Base-by-base conservation (phyloP, 768 basidiomycete species). In the Arthromyces matolae region DNA sequence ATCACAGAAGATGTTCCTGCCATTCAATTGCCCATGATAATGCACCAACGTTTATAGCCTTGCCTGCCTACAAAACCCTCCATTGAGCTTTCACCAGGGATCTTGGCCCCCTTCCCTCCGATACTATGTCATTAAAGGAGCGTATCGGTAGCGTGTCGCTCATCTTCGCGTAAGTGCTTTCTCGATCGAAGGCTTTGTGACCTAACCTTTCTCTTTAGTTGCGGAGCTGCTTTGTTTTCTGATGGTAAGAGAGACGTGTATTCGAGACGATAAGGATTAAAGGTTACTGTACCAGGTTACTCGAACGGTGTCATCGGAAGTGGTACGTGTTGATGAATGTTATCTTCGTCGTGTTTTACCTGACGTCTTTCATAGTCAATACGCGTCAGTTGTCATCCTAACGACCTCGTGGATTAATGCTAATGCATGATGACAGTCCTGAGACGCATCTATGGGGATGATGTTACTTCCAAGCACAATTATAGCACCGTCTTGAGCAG, bases 221-320 rank as follows among this genome's bases (percentile, higher is more conserved):
- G 89, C 61, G 89, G 89, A 57, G 91, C 89, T 4, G 89, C 89
- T 34, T 71, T 91, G 33, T 90, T 91, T 68, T 89, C 89, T 18
- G 89, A 91, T 62, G 89, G 88, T 85, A 64, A 16, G 45, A 13
- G 13, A 37, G 16, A n/a, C n/a, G 19, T 29, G 8, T 2, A 6
- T 22, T 38, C 4, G 7, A n/a, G n/a, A 8, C 20, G 7, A 23
- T 18, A 12, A 28, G 4, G 19, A 13, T 46, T n/a, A 29, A 28
- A 2, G 25, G 5, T 28, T 22, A 5, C 23, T 38, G 2, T 36
- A 9, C 19, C 39, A 89, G 86, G 87, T 16, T 91, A 90, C 61
- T 83, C 86, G n/a, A 90, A 90, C 62, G 80, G 79, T 59, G 72
- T 88, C 54, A 89, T 91, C 54, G 86, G 88, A 47, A 75, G 63